Evolutionary conservation across 768 basidiomycete species (phyloP), one percentile per base, ranked within the genome.

Genomic region (Lepiota brunneoincarnata): DNA sequence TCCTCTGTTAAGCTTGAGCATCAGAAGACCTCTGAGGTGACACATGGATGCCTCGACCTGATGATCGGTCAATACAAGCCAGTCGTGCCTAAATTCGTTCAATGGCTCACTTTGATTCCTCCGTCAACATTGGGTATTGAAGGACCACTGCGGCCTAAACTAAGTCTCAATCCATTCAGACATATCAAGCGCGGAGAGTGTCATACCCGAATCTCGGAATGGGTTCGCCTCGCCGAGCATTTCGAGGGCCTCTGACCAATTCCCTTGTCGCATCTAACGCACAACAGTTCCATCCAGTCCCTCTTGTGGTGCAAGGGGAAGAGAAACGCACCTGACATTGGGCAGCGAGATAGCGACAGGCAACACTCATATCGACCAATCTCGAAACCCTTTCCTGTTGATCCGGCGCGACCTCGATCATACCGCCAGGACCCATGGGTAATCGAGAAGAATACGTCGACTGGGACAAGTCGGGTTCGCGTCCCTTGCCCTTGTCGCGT

Each of bases 21-120:
- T 96, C 17, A 99, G 77, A 20, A 97, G 72, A 11, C 95, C 97
- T 51, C 97, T 84, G 15, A 99, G 76, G 64, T 96, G 87, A 64
- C 96, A 98, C 85, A 98, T 95, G 2, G 96, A 97, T 3, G 97
- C 93, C 73, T 98, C 93, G 36, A 98, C 89, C 93, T 96, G 59
- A 47, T 24, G 3, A 39, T 34, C 31, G 23, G 18, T 12, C 14
- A 37, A 46, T 37, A 21, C 23, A 34, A 20, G 17, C 12, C 10
- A 11, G 26, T 28, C 23, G 49, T 26, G 18, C 24, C 23, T 4
- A 1, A 38, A 41, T 40, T 18, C 28, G 40, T 72, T 31, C 31
- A 31, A 31, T 9, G 11, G 7, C 11, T 54, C 54, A 93, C 94
- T 74, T 99, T 99, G 68, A 98, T 92, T 3, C 97, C 97, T 24